phyloP scores from a whole-genome alignment of 345 rosid genomes.

The Populus ilicifolia region DNA sequence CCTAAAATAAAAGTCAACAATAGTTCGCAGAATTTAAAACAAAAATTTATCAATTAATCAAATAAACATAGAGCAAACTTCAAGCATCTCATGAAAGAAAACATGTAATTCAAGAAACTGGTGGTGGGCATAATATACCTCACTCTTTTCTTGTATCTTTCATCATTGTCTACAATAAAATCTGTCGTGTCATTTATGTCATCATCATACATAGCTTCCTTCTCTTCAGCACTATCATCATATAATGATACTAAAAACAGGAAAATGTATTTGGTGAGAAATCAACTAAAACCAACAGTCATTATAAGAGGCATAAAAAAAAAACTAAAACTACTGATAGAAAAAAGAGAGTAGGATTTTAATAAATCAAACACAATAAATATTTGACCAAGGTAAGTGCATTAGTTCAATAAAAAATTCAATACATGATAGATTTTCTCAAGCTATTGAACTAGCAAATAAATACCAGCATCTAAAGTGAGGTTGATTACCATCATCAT shows the following conservation, averaged over 20 bases:
- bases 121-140: not conserved
- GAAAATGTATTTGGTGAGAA: not conserved
- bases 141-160: not conserved
- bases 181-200: conserved; percentile 14
- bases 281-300: not conserved
- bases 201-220: not conserved
- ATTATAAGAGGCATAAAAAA: not conserved
- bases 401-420: no score
- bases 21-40: not conserved
- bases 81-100: not conserved
- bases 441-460: not conserved
- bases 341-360: not conserved
- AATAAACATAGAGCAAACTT: not conserved
- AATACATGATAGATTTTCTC: no score
- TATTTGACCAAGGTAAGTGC: not conserved
- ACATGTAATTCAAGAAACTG: not conserved
- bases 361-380: not conserved
- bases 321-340: not conserved
- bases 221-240: not conserved
- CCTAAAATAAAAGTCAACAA: not conserved
- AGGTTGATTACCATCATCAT: not conserved
- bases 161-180: conserved; percentile 8
- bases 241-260: not conserved
- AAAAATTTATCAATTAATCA: not conserved
- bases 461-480: not conserved